phyloP scores from a whole-genome alignment of 2,329 filamentous ascomycete genomes.

The Fusarium nurragi region DNA sequence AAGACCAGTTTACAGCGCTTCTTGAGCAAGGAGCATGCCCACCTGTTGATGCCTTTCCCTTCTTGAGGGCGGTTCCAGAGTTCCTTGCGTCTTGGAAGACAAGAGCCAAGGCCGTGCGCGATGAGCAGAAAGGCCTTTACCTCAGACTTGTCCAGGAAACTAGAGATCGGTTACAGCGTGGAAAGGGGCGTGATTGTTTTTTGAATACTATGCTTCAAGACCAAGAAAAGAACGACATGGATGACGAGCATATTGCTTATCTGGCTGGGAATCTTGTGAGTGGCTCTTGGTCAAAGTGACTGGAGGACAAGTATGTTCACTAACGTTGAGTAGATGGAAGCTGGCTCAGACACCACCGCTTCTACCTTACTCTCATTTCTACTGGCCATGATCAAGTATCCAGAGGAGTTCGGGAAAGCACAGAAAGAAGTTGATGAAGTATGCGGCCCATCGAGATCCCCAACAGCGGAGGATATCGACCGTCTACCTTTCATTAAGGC shows the following conservation, averaged over 20 bases:
- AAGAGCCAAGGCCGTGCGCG: conserved; percentile 29
- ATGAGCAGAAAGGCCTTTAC: conserved; percentile 37
- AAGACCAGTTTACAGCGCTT: conserved; percentile 38
- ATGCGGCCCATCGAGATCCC: conserved; percentile 21
- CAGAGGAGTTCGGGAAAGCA: conserved; percentile 30
- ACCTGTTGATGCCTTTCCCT: conserved; percentile 41
- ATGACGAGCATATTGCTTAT: conserved; percentile 6
- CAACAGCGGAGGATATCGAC: conserved; percentile 46
- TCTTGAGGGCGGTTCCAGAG: conserved; percentile 34
- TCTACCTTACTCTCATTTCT: conserved; percentile 33
- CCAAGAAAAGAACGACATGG: conserved; percentile 1
- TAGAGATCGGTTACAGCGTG: not conserved
- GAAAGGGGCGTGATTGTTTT: conserved; percentile 5
- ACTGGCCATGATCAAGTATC: conserved; percentile 36
- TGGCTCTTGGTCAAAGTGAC: not conserved
- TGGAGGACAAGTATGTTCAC: not conserved
- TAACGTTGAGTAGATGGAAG: conserved; percentile 37
- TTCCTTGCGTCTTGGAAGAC: conserved; percentile 37
- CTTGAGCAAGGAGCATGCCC: conserved; percentile 42
- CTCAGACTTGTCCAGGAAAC: not conserved
- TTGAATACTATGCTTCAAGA: not conserved
- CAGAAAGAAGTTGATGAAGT: conserved; percentile 36
- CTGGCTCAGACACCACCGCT: conserved; percentile 41
- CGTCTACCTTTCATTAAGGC: conserved; percentile 41
- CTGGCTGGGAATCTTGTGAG: conserved; percentile 1